Evolutionary conservation across 129 eudicot genomes (phyloP), one percentile per base, ranked within the genome.

Genomic region (Mikania micrantha): DNA sequence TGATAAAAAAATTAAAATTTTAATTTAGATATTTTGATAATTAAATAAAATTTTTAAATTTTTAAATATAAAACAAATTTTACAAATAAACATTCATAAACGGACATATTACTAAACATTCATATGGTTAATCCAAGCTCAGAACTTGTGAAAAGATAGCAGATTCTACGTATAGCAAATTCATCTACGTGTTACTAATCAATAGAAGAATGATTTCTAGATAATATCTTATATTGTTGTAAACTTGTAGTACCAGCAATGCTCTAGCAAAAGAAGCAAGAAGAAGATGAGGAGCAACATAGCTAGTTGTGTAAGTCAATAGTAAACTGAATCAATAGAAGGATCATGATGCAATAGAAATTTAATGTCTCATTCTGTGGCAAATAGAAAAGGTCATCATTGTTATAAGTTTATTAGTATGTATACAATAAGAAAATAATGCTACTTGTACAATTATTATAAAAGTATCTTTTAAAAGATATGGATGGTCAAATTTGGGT

Each of bases 181-280:
- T n/a, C n/a, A n/a, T n/a, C n/a, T n/a, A n/a, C n/a, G 19, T 25
- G 28, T 24, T 4, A 38, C 44, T 34, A 13, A 27, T 1, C 15
- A 12, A 11, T n/a, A n/a, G n/a, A n/a, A n/a, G n/a, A n/a, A n/a
- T n/a, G n/a, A n/a, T n/a, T n/a, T n/a, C n/a, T n/a, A n/a, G n/a
- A n/a, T n/a, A n/a, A n/a, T n/a, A n/a, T n/a, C n/a, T n/a, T n/a
- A n/a, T n/a, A n/a, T n/a, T n/a, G n/a, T n/a, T 29, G 29, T n/a
- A n/a, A n/a, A n/a, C n/a, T n/a, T n/a, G n/a, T 2, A 20, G 38
- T 84, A 89, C 97, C 96, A 89, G 97, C 84, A 94, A 76, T 15
- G 95, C 96, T 74, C 99, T 95, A 60, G 99, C 97, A 71, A 94
- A 94, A 34, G 99, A 94, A 73, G 99, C 99, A 39, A 97, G 96